These are phyloP conservation scores for Mycena alexandri DNA, from an alignment of 768 basidiomycete species.

Conservation along the genomic window DNA sequence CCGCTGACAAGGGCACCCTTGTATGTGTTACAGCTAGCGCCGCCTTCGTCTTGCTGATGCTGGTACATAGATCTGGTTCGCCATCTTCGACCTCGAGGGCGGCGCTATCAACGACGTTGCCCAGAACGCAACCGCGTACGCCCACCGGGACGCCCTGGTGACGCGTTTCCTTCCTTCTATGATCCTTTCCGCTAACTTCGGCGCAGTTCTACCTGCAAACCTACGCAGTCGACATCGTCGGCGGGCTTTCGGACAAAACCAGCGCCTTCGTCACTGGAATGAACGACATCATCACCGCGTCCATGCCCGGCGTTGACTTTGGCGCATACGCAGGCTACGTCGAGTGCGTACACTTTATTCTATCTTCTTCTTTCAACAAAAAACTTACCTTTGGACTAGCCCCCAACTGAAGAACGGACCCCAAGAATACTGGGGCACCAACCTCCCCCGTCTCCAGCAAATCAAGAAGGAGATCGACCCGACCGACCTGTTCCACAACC, in stretches of 20 bases:
- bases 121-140: slow-evolving; percentile 36
- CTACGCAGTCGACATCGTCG: slow-evolving; percentile 32
- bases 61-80: slow-evolving; percentile 33
- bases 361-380: background rate
- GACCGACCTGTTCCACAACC: slow-evolving; percentile 34
- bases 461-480: slow-evolving; percentile 34
- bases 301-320: slow-evolving; percentile 34
- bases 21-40: background rate
- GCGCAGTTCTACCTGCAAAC: slow-evolving; percentile 35
- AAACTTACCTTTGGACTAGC: slow-evolving; percentile 3
- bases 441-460: slow-evolving; percentile 25
- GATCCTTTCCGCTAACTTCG: background rate
- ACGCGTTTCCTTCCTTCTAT: background rate
- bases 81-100: slow-evolving; percentile 37
- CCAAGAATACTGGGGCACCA: slow-evolving; percentile 34
- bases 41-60: background rate
- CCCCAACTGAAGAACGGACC: slow-evolving; percentile 29
- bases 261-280: slow-evolving; percentile 29
- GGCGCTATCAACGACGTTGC: slow-evolving; percentile 35
- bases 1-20: slow-evolving; percentile 33
- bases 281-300: slow-evolving; percentile 23
- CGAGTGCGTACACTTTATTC: slow-evolving; percentile 24
- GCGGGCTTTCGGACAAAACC: slow-evolving; percentile 20
- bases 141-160: slow-evolving; percentile 33
- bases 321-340: slow-evolving; percentile 39